Base-by-base conservation (phyloP, 1,139 yeast species). In the Kodamaea alishanica region DNA sequence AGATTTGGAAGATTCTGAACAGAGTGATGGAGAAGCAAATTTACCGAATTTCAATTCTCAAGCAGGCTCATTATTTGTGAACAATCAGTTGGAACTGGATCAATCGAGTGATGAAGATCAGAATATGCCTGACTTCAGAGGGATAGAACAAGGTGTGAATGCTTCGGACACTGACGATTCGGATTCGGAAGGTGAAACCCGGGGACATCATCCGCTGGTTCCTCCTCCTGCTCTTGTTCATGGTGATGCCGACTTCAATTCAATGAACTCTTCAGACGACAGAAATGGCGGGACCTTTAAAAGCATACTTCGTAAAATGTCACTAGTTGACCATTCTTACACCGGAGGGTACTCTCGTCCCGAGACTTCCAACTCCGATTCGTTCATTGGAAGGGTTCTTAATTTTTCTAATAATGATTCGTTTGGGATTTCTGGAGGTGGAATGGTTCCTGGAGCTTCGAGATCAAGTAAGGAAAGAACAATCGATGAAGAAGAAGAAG, bases 391-490 rank as follows among this genome's bases (percentile, higher is more conserved):
- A 2, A 52, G 64, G 27, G 65, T 71, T 2, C 49, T 69, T 34
- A 51, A 49, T 26, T 50, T 59, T 37, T 54, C 58, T 7, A 55
- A 52, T 27, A 56, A 55, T 15, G 48, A 48, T 9, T 54, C 55
- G 4, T 35, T 34, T 2, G 60, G 68, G 1, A 41, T 66, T 24
- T 51, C 70, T 33, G 73, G 73, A 2, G 75, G 75, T 8, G 77
- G 75, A 0, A 47, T 70, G 45, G 63, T 58, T 0, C 75, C 76
- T 0, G 76, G 75, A 0, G 76, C 72, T 2, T 43, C 65, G 1
- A 48, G 50, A 15, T 48, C 57, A 4, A 41, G 54, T 15, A 66
- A 57, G 20, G 23, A 11, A 26, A 49, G 45, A 11, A 42, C 45
- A 0, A 44, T 53, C 4, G 65, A 60, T 32, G 63, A 57, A 37